Base-by-base conservation (phyloP, 345 rosid species). In the Salix suchowensis region DNA sequence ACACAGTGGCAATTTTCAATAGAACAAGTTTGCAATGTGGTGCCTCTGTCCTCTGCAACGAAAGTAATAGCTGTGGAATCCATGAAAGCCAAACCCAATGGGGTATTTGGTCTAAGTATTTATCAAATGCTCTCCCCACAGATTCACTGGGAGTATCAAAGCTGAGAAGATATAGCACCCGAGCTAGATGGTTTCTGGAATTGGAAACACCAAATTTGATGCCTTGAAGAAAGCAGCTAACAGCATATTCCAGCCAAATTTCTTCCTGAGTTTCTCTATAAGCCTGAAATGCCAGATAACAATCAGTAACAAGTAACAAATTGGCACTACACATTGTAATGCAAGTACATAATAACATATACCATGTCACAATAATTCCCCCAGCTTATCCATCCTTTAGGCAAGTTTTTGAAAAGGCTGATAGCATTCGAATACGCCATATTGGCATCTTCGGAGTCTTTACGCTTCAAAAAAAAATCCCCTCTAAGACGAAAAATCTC, bases 341-440 rank as follows among this genome's bases (percentile, higher is more conserved):
- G 34, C 26, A 81, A 68, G 21, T 13, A 50, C 21, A 69, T 40
- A 65, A 84, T 81, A 76, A 65, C 32, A 11, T 18, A 78, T 93
- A 96, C 99, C 99, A 89, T 84, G 82, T 96, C 98, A 79, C 98
- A 92, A 83, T 96, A 96, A 77, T 87, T 89, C 81, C 99, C 98
- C 99, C 99, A 96, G 87, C 99, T 96, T 88, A 96, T 93, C 99
- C 99, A 96, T 81, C 98, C 99, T 81, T 93, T 96, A 8, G 99
- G 96, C 80, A 92, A 86, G 86, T 89, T 89, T 80, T 93, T 96
- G 89, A 88, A 93, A 80, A 93, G 87, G 83, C 84, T 83, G 83
- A 96, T 90, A 7, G 96, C 97, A 86, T 86, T 89, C 61, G 97
- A 96, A 81, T 93, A 96, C 65, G 94, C 94, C 76, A 83, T 14